A percentile compares a stretch with the other conserved stretches of the same genome.
Conservation (phyloP, 176 grass and related monocot genomes). For the Dactylis glomerata region DNA sequence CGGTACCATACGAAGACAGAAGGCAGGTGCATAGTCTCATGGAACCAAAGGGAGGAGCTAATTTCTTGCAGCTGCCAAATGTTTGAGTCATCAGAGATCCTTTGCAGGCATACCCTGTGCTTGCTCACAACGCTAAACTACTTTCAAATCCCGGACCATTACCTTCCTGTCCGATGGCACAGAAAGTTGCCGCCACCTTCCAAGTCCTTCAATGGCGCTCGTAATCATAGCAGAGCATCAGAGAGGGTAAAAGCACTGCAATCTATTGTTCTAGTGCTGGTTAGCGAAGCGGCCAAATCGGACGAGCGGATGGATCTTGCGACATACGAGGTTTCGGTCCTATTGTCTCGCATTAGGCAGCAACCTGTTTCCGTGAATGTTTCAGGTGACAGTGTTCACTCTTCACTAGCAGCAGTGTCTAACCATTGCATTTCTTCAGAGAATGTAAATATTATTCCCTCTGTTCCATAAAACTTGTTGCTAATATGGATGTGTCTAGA, state of each 20-base stretch:
- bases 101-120: slow-evolving; percentile 54
- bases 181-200: slow-evolving; percentile 19
- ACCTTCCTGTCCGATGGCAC: slow-evolving; percentile 52
- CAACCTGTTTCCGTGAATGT: slow-evolving; percentile 1
- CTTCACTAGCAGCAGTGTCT: background rate
- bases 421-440: background rate
- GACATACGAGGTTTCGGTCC: slow-evolving; percentile 42
- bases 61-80: slow-evolving; percentile 72
- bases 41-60: slow-evolving; percentile 51
- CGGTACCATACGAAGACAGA: slow-evolving; percentile 47
- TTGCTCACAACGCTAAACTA: slow-evolving; percentile 51
- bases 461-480: too few relatives aligned
- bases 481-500: too few relatives aligned
- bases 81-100: slow-evolving; percentile 64
- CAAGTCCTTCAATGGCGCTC: slow-evolving; percentile 12
- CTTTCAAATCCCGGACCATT: slow-evolving; percentile 65
- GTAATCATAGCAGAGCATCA: slow-evolving; percentile 13
- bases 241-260: slow-evolving; percentile 42
- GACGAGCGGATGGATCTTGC: slow-evolving; percentile 57
- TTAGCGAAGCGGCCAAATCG: slow-evolving; percentile 61
- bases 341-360: slow-evolving; percentile 53
- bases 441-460: background rate
- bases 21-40: slow-evolving; percentile 32
- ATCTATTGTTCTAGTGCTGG: slow-evolving; percentile 43
- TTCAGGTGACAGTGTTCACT: slow-evolving; percentile 17